phyloP scores from a whole-genome alignment of 2,329 filamentous ascomycete species.

The Apiospora malaysiana region DNA sequence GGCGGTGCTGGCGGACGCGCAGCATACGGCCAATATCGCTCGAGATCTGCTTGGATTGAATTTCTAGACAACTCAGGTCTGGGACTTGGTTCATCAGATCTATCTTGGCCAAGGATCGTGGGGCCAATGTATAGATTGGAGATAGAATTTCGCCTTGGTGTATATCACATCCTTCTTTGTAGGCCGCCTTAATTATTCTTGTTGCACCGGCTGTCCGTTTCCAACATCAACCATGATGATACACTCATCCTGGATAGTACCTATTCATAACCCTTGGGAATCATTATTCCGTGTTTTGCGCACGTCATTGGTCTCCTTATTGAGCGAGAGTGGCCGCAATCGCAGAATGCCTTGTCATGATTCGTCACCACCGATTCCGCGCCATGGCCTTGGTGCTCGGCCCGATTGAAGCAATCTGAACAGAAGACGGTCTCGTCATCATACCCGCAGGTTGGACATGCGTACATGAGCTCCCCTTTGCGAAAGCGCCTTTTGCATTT shows the following conservation, averaged over 20 bases:
- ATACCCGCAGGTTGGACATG: background rate
- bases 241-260: background rate
- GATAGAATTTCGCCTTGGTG: too few relatives aligned
- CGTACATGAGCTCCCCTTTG: background rate
- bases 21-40: too few relatives aligned
- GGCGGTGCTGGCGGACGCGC: too few relatives aligned
- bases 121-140: too few relatives aligned
- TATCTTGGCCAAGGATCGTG: too few relatives aligned
- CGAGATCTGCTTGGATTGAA: too few relatives aligned
- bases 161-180: too few relatives aligned
- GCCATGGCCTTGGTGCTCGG: background rate
- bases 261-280: background rate
- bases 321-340: background rate
- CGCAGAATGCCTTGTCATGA: background rate
- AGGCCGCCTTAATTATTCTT: too few relatives aligned
- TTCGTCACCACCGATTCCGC: background rate
- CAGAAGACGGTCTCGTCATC: background rate
- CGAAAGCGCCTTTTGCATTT: background rate
- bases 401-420: background rate
- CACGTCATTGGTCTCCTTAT: background rate
- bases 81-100: too few relatives aligned
- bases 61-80: too few relatives aligned
- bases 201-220: too few relatives aligned
- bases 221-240: too few relatives aligned
- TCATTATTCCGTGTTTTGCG: background rate